These are phyloP conservation scores for Talaromyces sp. DNA, from an alignment of 2,329 filamentous ascomycete genomes.

Conservation along the genomic window DNA sequence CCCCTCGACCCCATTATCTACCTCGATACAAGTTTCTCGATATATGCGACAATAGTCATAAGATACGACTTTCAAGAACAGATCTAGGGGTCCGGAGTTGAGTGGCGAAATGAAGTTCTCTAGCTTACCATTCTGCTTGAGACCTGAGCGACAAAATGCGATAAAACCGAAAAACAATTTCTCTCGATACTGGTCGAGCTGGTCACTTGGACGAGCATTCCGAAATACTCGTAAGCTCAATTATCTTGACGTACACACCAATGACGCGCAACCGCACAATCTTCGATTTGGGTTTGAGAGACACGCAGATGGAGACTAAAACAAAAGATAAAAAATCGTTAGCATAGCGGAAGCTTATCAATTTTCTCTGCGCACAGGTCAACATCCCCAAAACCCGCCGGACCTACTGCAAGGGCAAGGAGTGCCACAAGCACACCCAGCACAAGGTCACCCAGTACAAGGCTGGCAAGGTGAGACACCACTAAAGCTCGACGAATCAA, in stretches of 20 bases:
- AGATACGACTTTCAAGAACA: background rate
- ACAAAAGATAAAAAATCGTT: background rate
- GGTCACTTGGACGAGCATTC: background rate
- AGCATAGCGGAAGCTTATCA: constrained; percentile 28
- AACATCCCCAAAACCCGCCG: constrained; percentile 98
- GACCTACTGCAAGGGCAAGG: constrained; percentile 97
- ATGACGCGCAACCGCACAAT: background rate
- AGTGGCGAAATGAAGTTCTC: constrained; percentile 1
- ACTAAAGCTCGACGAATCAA: constrained; percentile 21
- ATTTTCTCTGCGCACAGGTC: constrained; percentile 61
- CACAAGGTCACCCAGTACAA: constrained; percentile 98
- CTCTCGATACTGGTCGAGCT: background rate
- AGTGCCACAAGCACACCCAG: constrained; percentile 89
- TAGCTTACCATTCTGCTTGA: background rate
- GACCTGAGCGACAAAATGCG: background rate
- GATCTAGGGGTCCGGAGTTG: background rate
- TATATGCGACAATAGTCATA: background rate
- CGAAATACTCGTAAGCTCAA: background rate
- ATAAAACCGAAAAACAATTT: background rate
- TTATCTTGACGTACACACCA: background rate
- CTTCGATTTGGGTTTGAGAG: constrained; percentile 15
- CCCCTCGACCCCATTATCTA: background rate
- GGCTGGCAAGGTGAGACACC: constrained; percentile 75
- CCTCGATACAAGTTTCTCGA: background rate
- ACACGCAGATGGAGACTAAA: constrained; percentile 4